phyloP scores from a whole-genome alignment of 1,284 basidiomycete species.

The Ceraceosorus guamensis region DNA sequence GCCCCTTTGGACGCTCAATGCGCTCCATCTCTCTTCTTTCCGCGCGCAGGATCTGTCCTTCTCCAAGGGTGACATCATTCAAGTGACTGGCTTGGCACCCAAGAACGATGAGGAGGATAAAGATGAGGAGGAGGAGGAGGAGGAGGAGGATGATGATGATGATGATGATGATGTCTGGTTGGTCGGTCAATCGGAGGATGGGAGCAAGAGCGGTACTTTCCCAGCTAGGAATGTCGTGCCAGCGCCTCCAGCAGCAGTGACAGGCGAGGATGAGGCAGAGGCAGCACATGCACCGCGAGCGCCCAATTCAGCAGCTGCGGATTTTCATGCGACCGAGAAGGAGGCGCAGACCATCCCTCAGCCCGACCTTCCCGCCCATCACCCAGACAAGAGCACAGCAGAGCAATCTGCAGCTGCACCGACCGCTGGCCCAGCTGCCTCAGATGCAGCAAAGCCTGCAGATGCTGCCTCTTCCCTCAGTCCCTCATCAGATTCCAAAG shows the following conservation, averaged over 20 bases:
- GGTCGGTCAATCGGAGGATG: conserved; percentile 41
- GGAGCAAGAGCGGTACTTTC: conserved; percentile 42
- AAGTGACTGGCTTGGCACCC: conserved; percentile 36
- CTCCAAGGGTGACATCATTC: conserved; percentile 40
- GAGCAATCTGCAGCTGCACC: not conserved
- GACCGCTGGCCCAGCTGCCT: not conserved
- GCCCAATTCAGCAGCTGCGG: not conserved
- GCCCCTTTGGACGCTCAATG: too few relatives aligned
- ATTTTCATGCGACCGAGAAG: too few relatives aligned
- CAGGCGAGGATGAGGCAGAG: too few relatives aligned
- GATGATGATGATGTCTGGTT: conserved; percentile 50
- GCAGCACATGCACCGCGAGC: not conserved
- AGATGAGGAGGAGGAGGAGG: conserved; percentile 23
- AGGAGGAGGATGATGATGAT: conserved; percentile 32
- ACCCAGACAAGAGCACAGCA: too few relatives aligned
- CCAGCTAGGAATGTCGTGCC: conserved; percentile 34
- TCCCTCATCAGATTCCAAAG: not conserved
- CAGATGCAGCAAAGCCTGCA: not conserved
- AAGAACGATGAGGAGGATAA: conserved; percentile 21
- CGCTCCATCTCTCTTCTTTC: too few relatives aligned
- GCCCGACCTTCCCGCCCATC: too few relatives aligned
- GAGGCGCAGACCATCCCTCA: too few relatives aligned
- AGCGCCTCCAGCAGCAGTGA: not conserved
- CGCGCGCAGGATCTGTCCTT: conserved; percentile 26
- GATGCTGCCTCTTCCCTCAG: not conserved